Evolutionary conservation across 257 asterid species (phyloP), one percentile per base, ranked within the genome.

Genomic region (Jaltomata sinuosa): DNA sequence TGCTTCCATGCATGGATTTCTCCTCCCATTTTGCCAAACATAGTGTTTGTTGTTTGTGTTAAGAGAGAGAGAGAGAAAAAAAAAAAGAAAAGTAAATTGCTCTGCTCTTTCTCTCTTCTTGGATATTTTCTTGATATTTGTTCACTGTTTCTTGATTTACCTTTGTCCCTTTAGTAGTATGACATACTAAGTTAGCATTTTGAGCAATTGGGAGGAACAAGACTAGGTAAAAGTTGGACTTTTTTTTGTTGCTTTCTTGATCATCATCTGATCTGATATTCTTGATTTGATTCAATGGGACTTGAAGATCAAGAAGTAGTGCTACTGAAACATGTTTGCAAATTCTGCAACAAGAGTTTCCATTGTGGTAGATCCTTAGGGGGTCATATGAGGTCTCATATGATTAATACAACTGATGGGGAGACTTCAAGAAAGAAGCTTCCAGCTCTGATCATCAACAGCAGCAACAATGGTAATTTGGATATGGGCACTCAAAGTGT

Each of bases 311-410:
- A 88, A 80, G 87, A 88, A 85, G 22, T 76, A 12, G 0, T 74
- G 11, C 0, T 76, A 47, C 1, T 89, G 90, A 89, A 88, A 84
- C 90, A 87, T 57, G 78, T 84, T 59, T 95, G 98, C 93, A 95
- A 88, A 86, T 90, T 95, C 88, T 95, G 98, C 86, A 52, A 38
- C 90, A 95, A 93, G 85, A 86, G 86, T 54, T 92, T 90, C 86
- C 89, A 91, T 31, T 90, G 92, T 86, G 95, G 95, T 49, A 92
- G 92, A 89, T 89, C 95, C 19, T 85, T 92, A 49, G 95, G 95
- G 8, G 95, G 95, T 27, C 95, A 92, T 55, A 92, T 94, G 96
- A 95, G 98, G 94, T 92, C 98, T 88, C 99, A 96, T 88, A 83
- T 94, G 91, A 92, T 92, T 88, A 89, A 49, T 49, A 78, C 83